Percentiles rank a stretch among this genome's conserved stretches.
These are phyloP conservation scores for Aspergillus carlsbadensis DNA, from an alignment of 495 filamentous ascomycete genomes.

Conservation along the genomic window DNA sequence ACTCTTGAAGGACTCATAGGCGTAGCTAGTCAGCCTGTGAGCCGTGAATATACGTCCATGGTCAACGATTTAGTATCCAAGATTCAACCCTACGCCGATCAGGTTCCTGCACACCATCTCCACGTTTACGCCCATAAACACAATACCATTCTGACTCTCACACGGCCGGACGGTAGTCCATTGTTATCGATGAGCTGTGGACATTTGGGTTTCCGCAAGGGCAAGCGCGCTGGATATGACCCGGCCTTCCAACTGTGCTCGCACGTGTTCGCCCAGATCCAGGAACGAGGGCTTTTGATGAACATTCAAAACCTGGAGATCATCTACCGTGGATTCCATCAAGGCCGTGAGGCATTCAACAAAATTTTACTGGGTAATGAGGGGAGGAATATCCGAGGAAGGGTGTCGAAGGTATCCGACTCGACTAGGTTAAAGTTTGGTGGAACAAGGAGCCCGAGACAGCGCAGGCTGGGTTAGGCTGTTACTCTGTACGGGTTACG, in stretches of 20 bases:
- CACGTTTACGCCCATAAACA: constrained; percentile 85
- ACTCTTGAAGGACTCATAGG: constrained; percentile 38
- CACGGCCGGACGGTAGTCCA: constrained; percentile 72
- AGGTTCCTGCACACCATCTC: constrained; percentile 67
- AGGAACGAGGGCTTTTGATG: constrained; percentile 68
- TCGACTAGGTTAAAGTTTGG: constrained; percentile 90
- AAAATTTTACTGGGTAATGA: constrained; percentile 88
- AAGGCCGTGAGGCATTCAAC: constrained; percentile 79
- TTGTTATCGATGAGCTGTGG: constrained; percentile 75
- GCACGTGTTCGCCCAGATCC: constrained; percentile 73
- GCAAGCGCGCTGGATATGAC: constrained; percentile 75
- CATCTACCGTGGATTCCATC: constrained; percentile 76
- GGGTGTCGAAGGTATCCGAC: constrained; percentile 77
- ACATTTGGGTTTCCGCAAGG: constrained; percentile 83
- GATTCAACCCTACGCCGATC: constrained; percentile 41
- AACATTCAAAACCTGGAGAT: constrained; percentile 64
- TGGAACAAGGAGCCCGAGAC: constrained; percentile 79
- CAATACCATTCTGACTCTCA: constrained; percentile 90
- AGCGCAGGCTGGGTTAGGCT: constrained; percentile 65
- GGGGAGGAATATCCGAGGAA: constrained; percentile 66
- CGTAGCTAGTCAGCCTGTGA: constrained; percentile 23
- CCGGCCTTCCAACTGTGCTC: constrained; percentile 87
- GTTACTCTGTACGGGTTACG: not conserved
- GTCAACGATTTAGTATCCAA: constrained; percentile 38
- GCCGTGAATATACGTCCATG: constrained; percentile 31